Conservation (phyloP, 2,329 filamentous ascomycete species). For the Ramularia endophylla region DNA sequence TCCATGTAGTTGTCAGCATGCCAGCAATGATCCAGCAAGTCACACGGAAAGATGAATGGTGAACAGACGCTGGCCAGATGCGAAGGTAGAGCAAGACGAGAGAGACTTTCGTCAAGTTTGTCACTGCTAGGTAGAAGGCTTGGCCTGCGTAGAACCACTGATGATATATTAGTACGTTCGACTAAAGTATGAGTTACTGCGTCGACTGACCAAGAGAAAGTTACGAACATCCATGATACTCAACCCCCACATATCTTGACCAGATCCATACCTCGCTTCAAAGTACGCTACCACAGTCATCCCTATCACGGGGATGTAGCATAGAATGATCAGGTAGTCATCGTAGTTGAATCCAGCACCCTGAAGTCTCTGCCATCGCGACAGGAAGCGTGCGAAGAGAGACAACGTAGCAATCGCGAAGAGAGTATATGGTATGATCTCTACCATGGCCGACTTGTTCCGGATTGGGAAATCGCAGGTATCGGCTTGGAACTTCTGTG, state of each 20-base stretch:
- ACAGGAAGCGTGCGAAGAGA: too few relatives aligned
- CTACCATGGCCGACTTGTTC: too few relatives aligned
- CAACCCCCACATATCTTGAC: conserved; percentile 4
- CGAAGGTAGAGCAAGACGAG: conserved; percentile 13
- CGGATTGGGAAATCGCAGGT: too few relatives aligned
- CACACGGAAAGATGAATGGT: neutral
- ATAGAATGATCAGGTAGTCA: too few relatives aligned
- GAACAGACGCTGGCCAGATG: conserved; percentile 6
- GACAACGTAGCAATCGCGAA: too few relatives aligned
- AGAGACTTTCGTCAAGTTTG: conserved; percentile 12
- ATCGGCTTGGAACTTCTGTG: neutral
- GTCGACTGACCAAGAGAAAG: conserved; percentile 3
- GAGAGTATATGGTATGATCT: neutral
- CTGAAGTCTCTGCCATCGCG: too few relatives aligned
- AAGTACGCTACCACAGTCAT: neutral
- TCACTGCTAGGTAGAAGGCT: conserved; percentile 7
- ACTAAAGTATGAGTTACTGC: neutral
- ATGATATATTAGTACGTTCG: neutral
- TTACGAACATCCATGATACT: conserved; percentile 1
- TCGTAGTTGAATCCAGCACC: too few relatives aligned
- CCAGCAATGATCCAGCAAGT: conserved; percentile 4
- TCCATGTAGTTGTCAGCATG: conserved; percentile 3
- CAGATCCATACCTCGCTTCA: neutral
- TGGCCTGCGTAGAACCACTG: conserved; percentile 15
- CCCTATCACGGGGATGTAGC: too few relatives aligned